A percentile compares a stretch with the other conserved stretches of the same genome.
Conservation (phyloP, 352 stramenopile species). For the Phytophthora citricola region DNA sequence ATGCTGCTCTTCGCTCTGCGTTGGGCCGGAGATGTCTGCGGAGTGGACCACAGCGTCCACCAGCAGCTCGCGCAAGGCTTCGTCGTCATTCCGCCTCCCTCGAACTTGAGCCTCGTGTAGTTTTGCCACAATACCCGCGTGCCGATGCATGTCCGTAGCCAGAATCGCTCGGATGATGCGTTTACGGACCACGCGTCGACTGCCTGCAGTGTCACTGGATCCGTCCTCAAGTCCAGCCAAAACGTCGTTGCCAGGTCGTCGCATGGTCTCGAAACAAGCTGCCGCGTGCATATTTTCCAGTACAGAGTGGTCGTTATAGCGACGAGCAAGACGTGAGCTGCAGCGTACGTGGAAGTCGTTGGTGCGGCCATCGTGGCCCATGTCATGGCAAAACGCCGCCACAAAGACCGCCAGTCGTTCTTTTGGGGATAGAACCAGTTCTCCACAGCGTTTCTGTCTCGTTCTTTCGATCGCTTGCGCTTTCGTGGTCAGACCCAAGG, state of each 20-base stretch:
- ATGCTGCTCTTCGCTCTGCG: constrained; percentile 59
- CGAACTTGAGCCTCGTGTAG: constrained; percentile 71
- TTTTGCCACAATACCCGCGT: constrained; percentile 75
- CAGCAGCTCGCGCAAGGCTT: constrained; percentile 67
- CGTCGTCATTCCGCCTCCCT: constrained; percentile 60
- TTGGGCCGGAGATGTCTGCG: constrained; percentile 82
- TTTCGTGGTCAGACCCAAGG: constrained; percentile 26
- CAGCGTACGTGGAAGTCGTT: constrained; percentile 91
- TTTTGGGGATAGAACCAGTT: constrained; percentile 52
- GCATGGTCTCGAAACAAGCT: constrained; percentile 83
- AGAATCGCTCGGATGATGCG: constrained; percentile 82
- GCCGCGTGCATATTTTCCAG: constrained; percentile 91
- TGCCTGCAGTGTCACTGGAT: constrained; percentile 26
- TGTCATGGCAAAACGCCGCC: constrained; percentile 85
- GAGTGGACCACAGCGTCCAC: constrained; percentile 81
- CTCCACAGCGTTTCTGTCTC: constrained; percentile 33
- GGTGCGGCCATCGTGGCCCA: constrained; percentile 89
- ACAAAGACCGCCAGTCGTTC: constrained; percentile 84
- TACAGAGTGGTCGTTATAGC: constrained; percentile 91
- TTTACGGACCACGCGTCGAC: constrained; percentile 56
- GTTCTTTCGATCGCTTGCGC: constrained; percentile 26
- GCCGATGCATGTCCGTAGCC: constrained; percentile 84
- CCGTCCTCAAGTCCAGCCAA: constrained; percentile 51
- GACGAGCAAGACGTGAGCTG: constrained; percentile 75
- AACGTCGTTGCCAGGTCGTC: constrained; percentile 71